A percentile compares a stretch with the other conserved stretches of the same genome.
These are phyloP conservation scores for Euphorbia pulcherrima DNA, from an alignment of 345 rosid genomes.

Conservation along the genomic window DNA sequence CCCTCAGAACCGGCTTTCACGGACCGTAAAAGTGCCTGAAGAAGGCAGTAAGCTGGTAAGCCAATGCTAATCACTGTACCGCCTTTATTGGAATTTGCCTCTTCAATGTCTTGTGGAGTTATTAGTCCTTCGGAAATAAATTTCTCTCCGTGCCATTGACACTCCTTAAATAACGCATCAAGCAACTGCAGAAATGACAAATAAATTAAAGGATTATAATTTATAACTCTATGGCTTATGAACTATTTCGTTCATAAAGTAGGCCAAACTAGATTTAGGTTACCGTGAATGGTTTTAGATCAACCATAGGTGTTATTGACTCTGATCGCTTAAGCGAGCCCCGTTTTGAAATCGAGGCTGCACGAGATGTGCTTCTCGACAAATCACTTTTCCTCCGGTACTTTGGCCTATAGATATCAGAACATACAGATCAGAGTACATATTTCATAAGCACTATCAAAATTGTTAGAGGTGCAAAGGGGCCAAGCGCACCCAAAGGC, in stretches of 20 bases:
- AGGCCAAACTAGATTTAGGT: not conserved
- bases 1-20: conserved; percentile 57
- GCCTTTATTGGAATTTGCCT: conserved; percentile 59
- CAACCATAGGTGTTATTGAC: conserved; percentile 56
- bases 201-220: conserved; percentile 8
- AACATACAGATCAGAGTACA: conserved; percentile 3
- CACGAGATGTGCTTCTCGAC: conserved; percentile 32
- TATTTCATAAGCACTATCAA: too few relatives aligned
- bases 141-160: conserved; percentile 52
- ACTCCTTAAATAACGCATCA: conserved; percentile 53
- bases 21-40: conserved; percentile 59
- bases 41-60: conserved; percentile 81
- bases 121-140: conserved; percentile 69
- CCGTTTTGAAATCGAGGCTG: conserved; percentile 39
- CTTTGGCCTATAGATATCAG: conserved; percentile 43
- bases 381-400: conserved; percentile 38
- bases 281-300: conserved; percentile 82
- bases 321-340: conserved; percentile 47
- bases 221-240: not conserved
- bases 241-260: not conserved
- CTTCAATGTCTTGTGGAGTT: conserved; percentile 70
- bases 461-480: too few relatives aligned
- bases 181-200: conserved; percentile 48
- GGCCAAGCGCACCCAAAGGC: too few relatives aligned
- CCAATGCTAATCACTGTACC: conserved; percentile 71